Base-by-base conservation (phyloP, 2,329 filamentous ascomycete species). In the Chaetomium globosum region DNA sequence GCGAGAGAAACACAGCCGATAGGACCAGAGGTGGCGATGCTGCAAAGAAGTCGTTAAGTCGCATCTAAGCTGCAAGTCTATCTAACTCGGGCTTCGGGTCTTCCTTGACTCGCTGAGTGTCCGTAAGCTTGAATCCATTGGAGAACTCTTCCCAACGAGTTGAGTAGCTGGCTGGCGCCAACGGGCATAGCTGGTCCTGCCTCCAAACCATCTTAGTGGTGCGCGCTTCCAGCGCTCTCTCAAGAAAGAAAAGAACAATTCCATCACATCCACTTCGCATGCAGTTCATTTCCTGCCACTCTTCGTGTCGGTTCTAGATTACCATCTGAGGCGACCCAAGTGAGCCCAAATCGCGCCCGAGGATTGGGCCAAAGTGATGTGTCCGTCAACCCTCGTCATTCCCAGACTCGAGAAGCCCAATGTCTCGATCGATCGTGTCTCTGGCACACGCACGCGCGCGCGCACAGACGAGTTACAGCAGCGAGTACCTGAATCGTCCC, bases 1-100 rank as follows among this genome's bases (percentile, higher is more conserved):
- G 84, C n/a, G 82, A 82, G 71, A 84, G 89, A 70, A 93, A 92
- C 76, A 77, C 71, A 26, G 71, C 71, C 10, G 68, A 63, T 52
- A 67, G 70, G 51, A 56, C 57, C 13, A 64, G 52, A 4, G 33
- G 43, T 16, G 54, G 61, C 28, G 54, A 48, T 33, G 60, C 10
- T 33, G 56, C 52, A 16, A 63, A 64, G 52, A 58, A 36, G 23
- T 30, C 53, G 30, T 39, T 21, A 52, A 67, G 63, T 56, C 30
- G 60, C 12, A 66, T 67, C 48, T 70, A 30, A 66, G n/a, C 9
- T 13, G 33, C 30, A 30, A n/a, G 26, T 36, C 7, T 10, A 21
- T 4, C 36, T 43, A 43, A 43, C 16, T 28, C 16, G 19, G 2
- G 28, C 26, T 48, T 31, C 28, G 3, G 10, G 19, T 3, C 46